These are phyloP conservation scores for sunflower (Helianthus annuus) DNA, from an alignment of 129 eudicot genomes.

Conservation along the genomic window DNA sequence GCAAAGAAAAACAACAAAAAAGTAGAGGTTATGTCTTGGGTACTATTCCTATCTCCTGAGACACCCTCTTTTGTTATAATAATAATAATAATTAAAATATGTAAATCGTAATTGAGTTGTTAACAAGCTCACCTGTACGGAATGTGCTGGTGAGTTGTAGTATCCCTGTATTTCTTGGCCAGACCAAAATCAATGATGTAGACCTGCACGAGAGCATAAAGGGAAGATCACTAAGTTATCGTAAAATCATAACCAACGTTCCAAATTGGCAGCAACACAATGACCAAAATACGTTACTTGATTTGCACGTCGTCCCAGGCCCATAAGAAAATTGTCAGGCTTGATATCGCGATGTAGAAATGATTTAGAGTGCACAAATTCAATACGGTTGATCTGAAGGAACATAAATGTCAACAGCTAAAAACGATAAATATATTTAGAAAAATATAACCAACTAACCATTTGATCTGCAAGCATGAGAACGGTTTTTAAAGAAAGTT, in stretches of 20 bases:
- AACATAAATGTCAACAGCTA: not conserved
- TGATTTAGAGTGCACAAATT: conserved; percentile 86
- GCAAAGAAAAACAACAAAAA: too few species aligned
- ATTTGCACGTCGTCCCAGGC: conserved; percentile 87
- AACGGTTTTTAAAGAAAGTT: conserved; percentile 82
- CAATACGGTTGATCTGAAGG: conserved; percentile 82
- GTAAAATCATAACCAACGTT: not conserved
- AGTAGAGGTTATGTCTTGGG: too few species aligned
- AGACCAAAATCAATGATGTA: conserved; percentile 90
- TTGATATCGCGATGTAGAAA: conserved; percentile 89
- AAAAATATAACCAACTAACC: conserved; percentile 38
- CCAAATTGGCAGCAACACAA: conserved; percentile 2
- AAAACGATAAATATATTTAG: not conserved
- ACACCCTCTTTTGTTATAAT: too few species aligned
- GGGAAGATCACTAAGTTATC: conserved; percentile 2
- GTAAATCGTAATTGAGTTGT: not conserved
- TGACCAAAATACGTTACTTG: conserved; percentile 47
- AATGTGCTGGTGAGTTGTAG: conserved; percentile 86
- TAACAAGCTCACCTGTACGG: conserved; percentile 73
- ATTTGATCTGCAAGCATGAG: conserved; percentile 99
- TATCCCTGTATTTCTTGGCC: conserved; percentile 83
- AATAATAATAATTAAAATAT: not conserved
- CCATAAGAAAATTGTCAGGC: conserved; percentile 97
- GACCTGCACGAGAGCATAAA: conserved; percentile 48
- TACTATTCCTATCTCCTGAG: too few species aligned